These are phyloP conservation scores for Chrysosporium queenslandicum DNA, from an alignment of 2,329 filamentous ascomycete genomes.

Conservation along the genomic window DNA sequence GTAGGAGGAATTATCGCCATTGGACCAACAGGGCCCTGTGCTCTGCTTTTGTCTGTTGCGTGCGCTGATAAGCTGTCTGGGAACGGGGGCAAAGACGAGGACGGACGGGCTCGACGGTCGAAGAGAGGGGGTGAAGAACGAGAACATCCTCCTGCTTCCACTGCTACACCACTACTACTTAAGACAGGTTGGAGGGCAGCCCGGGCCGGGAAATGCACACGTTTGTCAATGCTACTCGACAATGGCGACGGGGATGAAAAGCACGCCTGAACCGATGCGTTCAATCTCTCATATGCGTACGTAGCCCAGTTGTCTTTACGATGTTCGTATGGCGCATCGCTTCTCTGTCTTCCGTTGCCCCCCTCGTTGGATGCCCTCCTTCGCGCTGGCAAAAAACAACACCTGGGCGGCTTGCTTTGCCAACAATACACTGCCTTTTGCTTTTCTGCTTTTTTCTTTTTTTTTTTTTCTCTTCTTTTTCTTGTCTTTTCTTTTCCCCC, in stretches of 20 bases:
- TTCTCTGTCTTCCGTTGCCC: neutral
- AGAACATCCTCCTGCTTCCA: no score
- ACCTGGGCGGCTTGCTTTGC: no score
- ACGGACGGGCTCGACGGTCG: no score
- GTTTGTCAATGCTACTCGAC: conserved; percentile 18
- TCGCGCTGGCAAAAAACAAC: no score
- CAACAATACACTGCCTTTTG: neutral
- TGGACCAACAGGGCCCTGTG: conserved; percentile 18
- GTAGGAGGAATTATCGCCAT: conserved; percentile 15
- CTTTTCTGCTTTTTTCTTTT: conserved; percentile 9
- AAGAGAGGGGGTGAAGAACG: no score
- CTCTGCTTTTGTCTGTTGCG: conserved; percentile 6
- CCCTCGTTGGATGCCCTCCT: neutral
- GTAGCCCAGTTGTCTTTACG: conserved; percentile 15
- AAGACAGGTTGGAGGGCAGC: conserved; percentile 12
- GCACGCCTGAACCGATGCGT: conserved; percentile 15
- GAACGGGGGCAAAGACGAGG: neutral
- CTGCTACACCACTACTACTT: no score
- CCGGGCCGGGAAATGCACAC: conserved; percentile 15
- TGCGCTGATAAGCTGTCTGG: conserved; percentile 5
- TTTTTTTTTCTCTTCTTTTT: conserved; percentile 9
- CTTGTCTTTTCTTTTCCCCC: neutral
- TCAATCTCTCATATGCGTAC: conserved; percentile 15
- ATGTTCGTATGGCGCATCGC: conserved; percentile 5
- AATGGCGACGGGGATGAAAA: conserved; percentile 22